Evolutionary conservation across 1,284 basidiomycete genomes (phyloP), one percentile per base, ranked within the genome.

Genomic region (Leccinum ponderosum): DNA sequence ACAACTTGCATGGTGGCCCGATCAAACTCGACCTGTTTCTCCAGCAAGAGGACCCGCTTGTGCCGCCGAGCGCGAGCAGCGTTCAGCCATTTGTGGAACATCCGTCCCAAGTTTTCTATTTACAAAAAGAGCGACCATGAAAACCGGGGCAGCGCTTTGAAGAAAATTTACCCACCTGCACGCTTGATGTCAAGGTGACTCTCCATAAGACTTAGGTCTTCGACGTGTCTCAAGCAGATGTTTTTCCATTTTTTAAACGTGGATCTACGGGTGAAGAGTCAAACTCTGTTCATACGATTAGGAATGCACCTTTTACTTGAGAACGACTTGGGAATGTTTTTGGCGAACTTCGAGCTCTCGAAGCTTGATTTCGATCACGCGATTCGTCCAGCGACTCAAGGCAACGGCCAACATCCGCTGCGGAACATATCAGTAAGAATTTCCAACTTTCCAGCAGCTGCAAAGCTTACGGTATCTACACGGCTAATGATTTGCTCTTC

Each of bases 181-280:
- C 83, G 82, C 73, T 90, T 91, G 53, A 93, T 84, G 63, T 88
- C 83, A 63, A 87, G 83, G 70, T 91, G 90, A 69, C 89, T 93
- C 69, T 91, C 87, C 81, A 93, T 83, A n/a, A 93, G 81, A 66
- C 84, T 87, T 2, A 88, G 73, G 63, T 87, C 84, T 69, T 92
- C 88, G 6, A 81, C 80, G 68, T 90, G 89, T 15, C 86, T 83
- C 51, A 79, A 75, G 66, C 81, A 83, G 37, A 83, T 76, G 9
- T 72, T 73, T 69, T 85, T 88, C 91, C 91, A 93, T 73, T 87
- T 90, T 50, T 75, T 78, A 67, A 89, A 89, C 12, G 82, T 80
- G 56, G 71, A 68, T 44, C 89, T 90, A 56, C 12, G 58, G 44
- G 44, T 47, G 44, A 37, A 54, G 58, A 58, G 53, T 69, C 50